Percentiles rank a stretch among this genome's conserved stretches.
These are phyloP conservation scores for Acanthamoeba lenticulata DNA, from an alignment of 208 protist genomes.

Conservation along the genomic window DNA sequence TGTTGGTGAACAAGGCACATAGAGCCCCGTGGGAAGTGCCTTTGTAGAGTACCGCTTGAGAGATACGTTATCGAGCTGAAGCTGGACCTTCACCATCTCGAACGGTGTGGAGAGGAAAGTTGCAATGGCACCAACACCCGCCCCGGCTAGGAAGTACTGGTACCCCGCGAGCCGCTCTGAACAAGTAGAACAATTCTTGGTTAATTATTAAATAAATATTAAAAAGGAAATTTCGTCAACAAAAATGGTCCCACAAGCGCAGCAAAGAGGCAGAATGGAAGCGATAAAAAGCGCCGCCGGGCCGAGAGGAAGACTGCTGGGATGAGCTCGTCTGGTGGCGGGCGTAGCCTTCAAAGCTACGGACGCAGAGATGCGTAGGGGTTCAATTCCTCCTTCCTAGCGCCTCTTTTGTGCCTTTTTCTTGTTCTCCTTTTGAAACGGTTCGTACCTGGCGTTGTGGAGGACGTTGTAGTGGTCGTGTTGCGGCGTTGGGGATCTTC, in stretches of 20 bases:
- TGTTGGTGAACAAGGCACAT: not conserved
- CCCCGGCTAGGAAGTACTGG: constrained; percentile 46
- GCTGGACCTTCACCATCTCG: constrained; percentile 62
- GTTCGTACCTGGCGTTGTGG: not conserved
- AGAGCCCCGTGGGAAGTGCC: no score
- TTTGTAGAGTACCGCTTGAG: constrained; percentile 19
- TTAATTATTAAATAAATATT: not conserved
- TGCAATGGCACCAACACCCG: constrained; percentile 17
- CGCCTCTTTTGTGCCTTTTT: not conserved
- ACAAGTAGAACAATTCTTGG: not conserved
- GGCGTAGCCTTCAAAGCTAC: constrained; percentile 57
- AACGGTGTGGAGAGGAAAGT: constrained; percentile 49
- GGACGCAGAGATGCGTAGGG: constrained; percentile 58
- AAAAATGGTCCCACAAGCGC: not conserved
- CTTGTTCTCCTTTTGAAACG: not conserved
- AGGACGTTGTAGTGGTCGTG: not conserved
- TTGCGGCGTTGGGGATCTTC: not conserved
- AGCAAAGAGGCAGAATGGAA: not conserved
- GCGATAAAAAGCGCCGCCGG: not conserved
- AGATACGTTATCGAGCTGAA: constrained; percentile 59
- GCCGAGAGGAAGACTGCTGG: not conserved
- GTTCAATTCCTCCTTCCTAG: constrained; percentile 61
- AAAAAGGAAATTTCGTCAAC: not conserved
- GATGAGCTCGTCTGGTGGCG: constrained; percentile 58
- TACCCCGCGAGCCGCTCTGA: not conserved